These are phyloP conservation scores for Tripterygium wilfordii DNA, from an alignment of 177 flowering plant species.

Conservation along the genomic window DNA sequence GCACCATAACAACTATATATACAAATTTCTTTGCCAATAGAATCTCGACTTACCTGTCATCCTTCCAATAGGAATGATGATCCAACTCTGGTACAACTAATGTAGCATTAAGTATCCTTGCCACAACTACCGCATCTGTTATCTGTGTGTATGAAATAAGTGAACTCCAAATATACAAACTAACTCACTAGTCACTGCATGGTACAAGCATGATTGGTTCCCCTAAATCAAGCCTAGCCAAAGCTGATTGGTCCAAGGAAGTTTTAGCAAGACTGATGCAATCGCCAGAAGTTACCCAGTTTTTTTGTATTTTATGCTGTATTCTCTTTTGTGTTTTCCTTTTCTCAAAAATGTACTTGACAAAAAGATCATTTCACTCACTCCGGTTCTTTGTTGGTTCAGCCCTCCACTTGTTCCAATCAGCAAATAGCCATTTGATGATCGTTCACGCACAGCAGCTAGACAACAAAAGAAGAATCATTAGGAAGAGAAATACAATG, in stretches of 20 bases:
- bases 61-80: constrained; percentile 96
- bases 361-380: constrained; percentile 29
- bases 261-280: too few relatives aligned
- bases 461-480: constrained; percentile 12
- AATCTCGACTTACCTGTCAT: constrained; percentile 62
- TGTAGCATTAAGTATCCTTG: constrained; percentile 94
- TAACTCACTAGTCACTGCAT: too few relatives aligned
- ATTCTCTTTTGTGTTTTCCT: too few relatives aligned
- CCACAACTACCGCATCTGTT: constrained; percentile 97
- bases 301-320: too few relatives aligned
- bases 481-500: neutral
- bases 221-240: too few relatives aligned
- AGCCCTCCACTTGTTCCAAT: constrained; percentile 98
- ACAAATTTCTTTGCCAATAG: neutral
- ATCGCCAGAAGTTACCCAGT: too few relatives aligned
- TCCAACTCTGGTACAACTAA: constrained; percentile 92
- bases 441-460: constrained; percentile 63
- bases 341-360: neutral
- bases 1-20: too few relatives aligned
- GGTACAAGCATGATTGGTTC: too few relatives aligned
- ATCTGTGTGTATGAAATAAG: constrained; percentile 45
- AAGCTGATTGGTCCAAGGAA: too few relatives aligned
- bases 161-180: too few relatives aligned
- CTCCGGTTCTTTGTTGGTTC: constrained; percentile 97
- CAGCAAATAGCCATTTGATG: constrained; percentile 87